Evolutionary conservation across 257 asterid genomes (phyloP).

Genomic region (Jasminum sambac): DNA sequence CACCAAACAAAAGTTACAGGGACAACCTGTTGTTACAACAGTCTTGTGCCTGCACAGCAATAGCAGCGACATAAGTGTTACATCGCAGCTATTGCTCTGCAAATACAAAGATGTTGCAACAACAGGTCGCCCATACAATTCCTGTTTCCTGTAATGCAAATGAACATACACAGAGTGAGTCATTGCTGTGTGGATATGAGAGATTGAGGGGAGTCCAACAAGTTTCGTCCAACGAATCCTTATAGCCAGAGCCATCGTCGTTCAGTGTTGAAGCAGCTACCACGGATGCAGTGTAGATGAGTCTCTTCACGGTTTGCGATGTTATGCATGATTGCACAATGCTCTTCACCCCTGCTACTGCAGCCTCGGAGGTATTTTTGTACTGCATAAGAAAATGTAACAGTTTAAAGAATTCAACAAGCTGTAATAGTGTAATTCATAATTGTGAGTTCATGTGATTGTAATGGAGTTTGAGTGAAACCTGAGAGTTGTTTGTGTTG

Average conservation of each 20-base stretch:
- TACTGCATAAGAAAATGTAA: conserved; percentile 34
- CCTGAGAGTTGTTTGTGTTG: conserved; percentile 30
- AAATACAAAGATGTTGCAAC: too few relatives aligned
- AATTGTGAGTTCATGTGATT: too few relatives aligned
- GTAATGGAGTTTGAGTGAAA: neutral
- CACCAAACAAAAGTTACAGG: too few relatives aligned
- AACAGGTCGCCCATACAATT: too few relatives aligned
- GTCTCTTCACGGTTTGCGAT: conserved; percentile 39
- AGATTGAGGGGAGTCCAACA: conserved; percentile 64
- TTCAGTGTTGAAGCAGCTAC: conserved; percentile 47
- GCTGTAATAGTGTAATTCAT: neutral
- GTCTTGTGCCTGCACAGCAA: too few relatives aligned
- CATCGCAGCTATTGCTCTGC: too few relatives aligned
- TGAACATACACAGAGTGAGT: conserved; percentile 19
- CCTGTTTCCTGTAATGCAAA: too few relatives aligned
- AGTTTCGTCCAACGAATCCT: conserved; percentile 48
- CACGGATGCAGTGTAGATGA: conserved; percentile 52
- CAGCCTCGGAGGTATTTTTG: conserved; percentile 49
- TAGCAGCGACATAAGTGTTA: too few relatives aligned
- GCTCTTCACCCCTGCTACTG: conserved; percentile 42
- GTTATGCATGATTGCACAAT: conserved; percentile 35
- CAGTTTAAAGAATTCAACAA: neutral
- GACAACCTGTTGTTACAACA: too few relatives aligned
- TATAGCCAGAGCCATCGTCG: conserved; percentile 41
- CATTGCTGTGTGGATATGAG: conserved; percentile 16